Evolutionary conservation across 2,329 filamentous ascomycete genomes (phyloP), one percentile per base, ranked within the genome.

Genomic region (Trichophaea hybrida): DNA sequence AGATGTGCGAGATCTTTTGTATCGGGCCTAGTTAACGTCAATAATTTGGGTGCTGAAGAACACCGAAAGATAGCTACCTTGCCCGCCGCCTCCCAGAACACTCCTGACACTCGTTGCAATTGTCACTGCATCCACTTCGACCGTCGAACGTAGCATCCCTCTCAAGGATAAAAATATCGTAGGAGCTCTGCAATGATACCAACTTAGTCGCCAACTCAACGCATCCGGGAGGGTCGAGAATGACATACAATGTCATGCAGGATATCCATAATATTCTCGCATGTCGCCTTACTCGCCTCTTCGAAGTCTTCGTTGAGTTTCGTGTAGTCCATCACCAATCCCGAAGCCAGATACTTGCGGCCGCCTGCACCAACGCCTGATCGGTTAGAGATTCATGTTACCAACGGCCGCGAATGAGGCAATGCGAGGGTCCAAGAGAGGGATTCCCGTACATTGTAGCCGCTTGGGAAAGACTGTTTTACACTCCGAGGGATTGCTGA

Each of bases 1-100:
- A 54, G 51, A 37, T 35, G 35, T 4, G n/a, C 32, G 24, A 54
- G 51, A 54, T 54, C 51, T n/a, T 54, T 54, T 5, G 51, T 54
- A 38, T 54, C 51, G 10, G 51, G 51, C 6, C 35, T 54, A 50
- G 4, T 5, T 5, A 4, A 12, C 4, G 12, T 13, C 31, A 17
- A 50, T 13, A 13, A 50, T 17, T 13, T 32, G 5, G 12, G 31
- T n/a, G 15, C 48, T 13, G 13, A 50, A 6, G 4, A 50, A 33
- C 15, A 24, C 15, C 15, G 13, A 17, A 13, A 5, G 13, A 6
- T 12, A 13, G 12, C 12, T 4, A 50, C 48, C 48, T 17, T 13
- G 48, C 48, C 31, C 48, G 15, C 48, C 48, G 48, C 5, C 48
- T 17, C 31, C 15, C 48, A 7, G 48, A 50, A 50, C 48, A 50